phyloP scores from a whole-genome alignment of 345 rosid genomes.

The Citrus sp. region DNA sequence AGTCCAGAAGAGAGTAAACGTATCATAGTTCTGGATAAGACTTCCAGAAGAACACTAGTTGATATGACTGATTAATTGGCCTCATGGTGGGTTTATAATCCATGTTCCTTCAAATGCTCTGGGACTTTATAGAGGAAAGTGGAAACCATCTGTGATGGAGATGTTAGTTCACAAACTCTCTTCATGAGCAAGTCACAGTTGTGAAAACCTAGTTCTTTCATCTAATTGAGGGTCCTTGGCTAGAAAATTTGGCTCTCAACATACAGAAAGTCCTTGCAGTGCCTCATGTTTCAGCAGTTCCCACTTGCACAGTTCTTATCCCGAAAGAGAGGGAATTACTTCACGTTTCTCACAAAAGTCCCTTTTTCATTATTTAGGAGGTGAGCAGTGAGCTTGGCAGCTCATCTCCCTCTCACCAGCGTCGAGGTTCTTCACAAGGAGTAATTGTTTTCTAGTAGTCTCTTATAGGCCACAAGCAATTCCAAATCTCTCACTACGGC shows the following conservation, averaged over 20 bases:
- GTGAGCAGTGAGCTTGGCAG: constrained; percentile 20
- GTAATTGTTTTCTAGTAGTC: constrained; percentile 11
- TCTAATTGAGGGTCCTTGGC: not conserved
- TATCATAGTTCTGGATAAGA: not conserved
- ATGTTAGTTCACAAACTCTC: not conserved
- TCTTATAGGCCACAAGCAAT: not conserved
- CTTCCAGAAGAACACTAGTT: not conserved
- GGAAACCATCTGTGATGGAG: not conserved
- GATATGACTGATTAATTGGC: not conserved
- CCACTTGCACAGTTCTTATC: not conserved
- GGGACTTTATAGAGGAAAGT: not conserved
- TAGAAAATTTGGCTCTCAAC: not conserved
- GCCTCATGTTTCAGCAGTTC: too few species aligned
- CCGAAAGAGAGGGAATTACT: not conserved
- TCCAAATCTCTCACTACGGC: not conserved
- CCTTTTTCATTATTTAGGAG: not conserved
- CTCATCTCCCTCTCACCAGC: constrained; percentile 24
- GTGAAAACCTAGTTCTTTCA: not conserved
- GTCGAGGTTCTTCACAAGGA: constrained; percentile 15
- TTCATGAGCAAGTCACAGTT: not conserved
- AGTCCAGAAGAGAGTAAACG: not conserved
- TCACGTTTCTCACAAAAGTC: not conserved
- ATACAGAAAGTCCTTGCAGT: too few species aligned
- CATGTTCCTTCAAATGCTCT: not conserved
- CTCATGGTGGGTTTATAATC: not conserved